Conservation (phyloP, 371 early-diverging fungal species). For the Coemansia sp. region DNA sequence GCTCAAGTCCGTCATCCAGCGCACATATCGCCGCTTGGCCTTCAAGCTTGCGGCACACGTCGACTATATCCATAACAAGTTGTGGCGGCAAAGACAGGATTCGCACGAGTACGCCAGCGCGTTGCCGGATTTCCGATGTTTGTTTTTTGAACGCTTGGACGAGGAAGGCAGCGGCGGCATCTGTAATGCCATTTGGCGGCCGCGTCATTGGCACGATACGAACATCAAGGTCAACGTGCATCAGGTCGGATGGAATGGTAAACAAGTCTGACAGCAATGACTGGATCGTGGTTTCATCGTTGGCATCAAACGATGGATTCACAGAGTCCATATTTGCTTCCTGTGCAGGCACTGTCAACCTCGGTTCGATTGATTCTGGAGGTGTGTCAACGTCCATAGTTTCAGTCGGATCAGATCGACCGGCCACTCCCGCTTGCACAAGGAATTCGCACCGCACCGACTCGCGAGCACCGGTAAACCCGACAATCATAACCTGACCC, state of each 20-base stretch:
- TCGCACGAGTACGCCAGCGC: slow-evolving; percentile 41
- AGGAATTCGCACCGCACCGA: too few relatives aligned
- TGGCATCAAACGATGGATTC: neutral
- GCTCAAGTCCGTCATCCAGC: slow-evolving; percentile 26
- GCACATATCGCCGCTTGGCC: slow-evolving; percentile 23
- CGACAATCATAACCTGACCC: too few relatives aligned
- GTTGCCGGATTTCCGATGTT: slow-evolving; percentile 23
- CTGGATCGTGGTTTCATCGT: slow-evolving; percentile 4
- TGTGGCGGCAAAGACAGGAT: slow-evolving; percentile 45
- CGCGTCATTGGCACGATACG: slow-evolving; percentile 46
- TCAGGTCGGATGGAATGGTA: slow-evolving; percentile 23
- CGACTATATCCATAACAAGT: slow-evolving; percentile 42
- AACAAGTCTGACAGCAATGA: slow-evolving; percentile 24
- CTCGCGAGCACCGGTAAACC: too few relatives aligned
- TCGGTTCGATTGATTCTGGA: neutral
- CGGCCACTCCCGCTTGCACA: neutral
- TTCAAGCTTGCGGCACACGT: slow-evolving; percentile 23
- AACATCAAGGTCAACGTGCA: slow-evolving; percentile 42
- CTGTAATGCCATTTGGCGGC: slow-evolving; percentile 46
- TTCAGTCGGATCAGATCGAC: neutral
- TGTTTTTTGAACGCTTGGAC: slow-evolving; percentile 30
- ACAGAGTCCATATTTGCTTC: neutral
- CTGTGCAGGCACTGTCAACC: neutral
- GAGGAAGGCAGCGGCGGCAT: slow-evolving; percentile 32
- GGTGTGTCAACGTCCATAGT: slow-evolving; percentile 9